Conservation (phyloP, 2,329 filamentous ascomycete species). For the Drechslera avenae region DNA sequence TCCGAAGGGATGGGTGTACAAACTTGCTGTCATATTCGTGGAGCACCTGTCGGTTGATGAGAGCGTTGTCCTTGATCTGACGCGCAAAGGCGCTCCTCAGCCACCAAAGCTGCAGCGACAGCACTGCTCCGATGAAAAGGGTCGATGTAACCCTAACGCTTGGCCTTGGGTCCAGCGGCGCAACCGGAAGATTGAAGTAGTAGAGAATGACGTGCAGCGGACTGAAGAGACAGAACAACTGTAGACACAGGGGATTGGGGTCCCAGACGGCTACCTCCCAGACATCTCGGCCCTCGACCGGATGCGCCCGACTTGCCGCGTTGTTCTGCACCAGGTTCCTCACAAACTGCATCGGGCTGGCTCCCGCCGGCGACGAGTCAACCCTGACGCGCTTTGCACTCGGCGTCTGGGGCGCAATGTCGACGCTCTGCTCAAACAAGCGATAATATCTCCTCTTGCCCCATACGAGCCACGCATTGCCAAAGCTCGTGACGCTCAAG, state of each 20-base stretch:
- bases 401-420: slow-evolving; percentile 75
- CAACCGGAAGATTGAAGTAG: slow-evolving; percentile 81
- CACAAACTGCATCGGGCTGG: slow-evolving; percentile 79
- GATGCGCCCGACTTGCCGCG: slow-evolving; percentile 83
- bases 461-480: slow-evolving; percentile 84
- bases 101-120: slow-evolving; percentile 77
- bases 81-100: slow-evolving; percentile 77
- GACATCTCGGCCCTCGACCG: slow-evolving; percentile 80
- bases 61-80: slow-evolving; percentile 80
- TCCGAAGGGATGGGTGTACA: slow-evolving; percentile 87
- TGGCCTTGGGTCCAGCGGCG: slow-evolving; percentile 74
- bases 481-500: slow-evolving; percentile 67
- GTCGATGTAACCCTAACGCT: slow-evolving; percentile 86
- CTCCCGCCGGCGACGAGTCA: slow-evolving; percentile 76
- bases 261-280: slow-evolving; percentile 97
- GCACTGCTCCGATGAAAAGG: slow-evolving; percentile 72
- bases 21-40: slow-evolving; percentile 96
- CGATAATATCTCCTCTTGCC: slow-evolving; percentile 83
- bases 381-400: slow-evolving; percentile 89
- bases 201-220: slow-evolving; percentile 93
- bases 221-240: slow-evolving; percentile 88
- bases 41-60: slow-evolving; percentile 90
- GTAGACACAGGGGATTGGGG: slow-evolving; percentile 80
- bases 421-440: slow-evolving; percentile 85
- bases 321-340: slow-evolving; percentile 69